Conservation (phyloP, 345 rosid genomes). For the Toxicodendron radicans region DNA sequence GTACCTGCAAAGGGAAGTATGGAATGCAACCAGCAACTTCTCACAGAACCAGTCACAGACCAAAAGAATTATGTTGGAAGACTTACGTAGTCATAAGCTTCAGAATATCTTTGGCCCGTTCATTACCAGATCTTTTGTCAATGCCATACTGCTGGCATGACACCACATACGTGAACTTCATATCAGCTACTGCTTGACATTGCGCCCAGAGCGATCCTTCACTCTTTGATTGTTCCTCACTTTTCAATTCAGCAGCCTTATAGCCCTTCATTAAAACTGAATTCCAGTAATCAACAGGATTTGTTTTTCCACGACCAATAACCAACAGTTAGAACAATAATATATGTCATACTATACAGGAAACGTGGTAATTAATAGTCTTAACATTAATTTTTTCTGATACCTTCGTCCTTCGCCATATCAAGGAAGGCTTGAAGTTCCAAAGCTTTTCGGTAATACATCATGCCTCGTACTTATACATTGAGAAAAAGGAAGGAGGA, state of each 20-base stretch:
- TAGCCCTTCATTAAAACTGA: slow-evolving; percentile 65
- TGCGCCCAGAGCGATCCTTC: slow-evolving; percentile 63
- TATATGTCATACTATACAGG: neutral
- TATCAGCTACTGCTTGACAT: slow-evolving; percentile 78
- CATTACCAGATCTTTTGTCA: slow-evolving; percentile 65
- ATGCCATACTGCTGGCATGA: slow-evolving; percentile 80
- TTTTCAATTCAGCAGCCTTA: slow-evolving; percentile 60
- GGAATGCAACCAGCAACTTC: slow-evolving; percentile 9
- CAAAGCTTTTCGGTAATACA: slow-evolving; percentile 78
- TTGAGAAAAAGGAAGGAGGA: neutral
- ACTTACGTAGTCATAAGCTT: slow-evolving; percentile 72
- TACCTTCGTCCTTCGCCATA: slow-evolving; percentile 65
- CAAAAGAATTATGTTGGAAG: slow-evolving; percentile 15
- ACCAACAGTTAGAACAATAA: slow-evolving; percentile 20
- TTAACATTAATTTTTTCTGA: slow-evolving; percentile 6
- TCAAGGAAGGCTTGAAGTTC: slow-evolving; percentile 85
- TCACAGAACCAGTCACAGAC: slow-evolving; percentile 11
- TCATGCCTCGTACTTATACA: slow-evolving; percentile 73
- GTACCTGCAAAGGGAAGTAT: slow-evolving; percentile 36
- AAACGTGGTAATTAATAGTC: slow-evolving; percentile 1
- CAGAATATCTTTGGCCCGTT: slow-evolving; percentile 70
- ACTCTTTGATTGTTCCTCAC: slow-evolving; percentile 56
- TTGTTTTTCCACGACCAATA: neutral
- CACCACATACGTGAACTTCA: slow-evolving; percentile 83
- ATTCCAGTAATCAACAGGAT: slow-evolving; percentile 6